Evolutionary conservation across 1,284 basidiomycete species (phyloP), one percentile per base, ranked within the genome.

Genomic region (Cutaneotrichosporon sp.): DNA sequence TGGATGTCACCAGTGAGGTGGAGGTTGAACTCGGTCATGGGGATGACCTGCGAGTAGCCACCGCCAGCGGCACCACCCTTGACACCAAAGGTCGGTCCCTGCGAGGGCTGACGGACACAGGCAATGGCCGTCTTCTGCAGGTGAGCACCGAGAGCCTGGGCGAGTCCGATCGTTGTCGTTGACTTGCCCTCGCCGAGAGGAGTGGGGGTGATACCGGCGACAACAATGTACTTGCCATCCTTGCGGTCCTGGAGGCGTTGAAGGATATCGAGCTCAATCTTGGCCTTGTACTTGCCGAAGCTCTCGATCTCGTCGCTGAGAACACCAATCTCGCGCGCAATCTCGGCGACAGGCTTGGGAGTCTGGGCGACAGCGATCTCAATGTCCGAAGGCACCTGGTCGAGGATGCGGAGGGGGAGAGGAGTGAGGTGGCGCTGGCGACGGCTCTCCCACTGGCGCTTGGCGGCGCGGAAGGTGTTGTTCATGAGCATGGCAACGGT

Each of bases 41-140:
- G 95, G 81, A 98, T 98, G 74, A 99, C 92, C 80, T 99, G 96
- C 77, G 92, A 94, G 84, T 99, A 99, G 64, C 96, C 96, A 71
- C 96, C 96, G 61, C 97, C 96, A 60, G 96, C 96, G 38, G 96
- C 97, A 75, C 97, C 97, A 73, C 96, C 96, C 83, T 99, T 99
- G 85, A 99, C 97, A 77, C 97, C 96, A 76, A 99, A 99, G 0
- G 96, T 99, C 34, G 96, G 96, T 18, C 97, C 96, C 81, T 99
- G 96, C 80, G 92, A 96, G 2, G 96, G 96, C 79, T 99, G 97
- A 66, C 96, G 90, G n/a, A 99, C 95, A 81, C 94, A 97, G 59
- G 97, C 97, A 81, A 98, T 99, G 11, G 93, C 87, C 18, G 91
- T 89, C 69, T 96, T 92, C 67, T 89, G 88, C 42, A 99, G 86